Evolutionary conservation across 345 rosid genomes (phyloP).

Genomic region (Carallia brachiata): DNA sequence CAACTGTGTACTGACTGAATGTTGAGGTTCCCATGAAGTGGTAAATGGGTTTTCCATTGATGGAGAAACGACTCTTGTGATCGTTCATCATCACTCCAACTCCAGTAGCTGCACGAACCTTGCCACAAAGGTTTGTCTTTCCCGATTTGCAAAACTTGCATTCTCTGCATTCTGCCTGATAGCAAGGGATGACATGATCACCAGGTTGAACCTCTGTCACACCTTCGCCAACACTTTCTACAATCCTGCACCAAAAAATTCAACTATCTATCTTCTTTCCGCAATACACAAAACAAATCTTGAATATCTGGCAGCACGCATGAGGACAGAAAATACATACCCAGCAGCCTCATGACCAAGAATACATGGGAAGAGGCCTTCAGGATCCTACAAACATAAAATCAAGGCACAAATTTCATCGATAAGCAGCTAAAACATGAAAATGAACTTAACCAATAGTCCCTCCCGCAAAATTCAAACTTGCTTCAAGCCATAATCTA

Average conservation of each 20-base stretch:
- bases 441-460: too few species aligned
- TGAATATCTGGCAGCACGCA: slow-evolving; percentile 1
- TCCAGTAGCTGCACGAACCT: slow-evolving; percentile 90
- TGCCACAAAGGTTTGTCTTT: slow-evolving; percentile 96
- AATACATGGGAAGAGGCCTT: slow-evolving; percentile 92
- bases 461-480: too few species aligned
- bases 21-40: slow-evolving; percentile 99
- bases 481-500: too few species aligned
- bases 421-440: neutral
- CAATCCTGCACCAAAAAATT: slow-evolving; percentile 49
- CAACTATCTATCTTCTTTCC: slow-evolving; percentile 2
- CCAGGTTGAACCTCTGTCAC: slow-evolving; percentile 89
- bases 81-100: slow-evolving; percentile 96
- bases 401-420: neutral
- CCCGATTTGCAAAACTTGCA: slow-evolving; percentile 98
- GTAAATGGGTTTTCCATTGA: slow-evolving; percentile 80
- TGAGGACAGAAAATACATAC: slow-evolving; percentile 33
- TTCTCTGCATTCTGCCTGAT: slow-evolving; percentile 98
- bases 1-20: slow-evolving; percentile 95
- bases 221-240: slow-evolving; percentile 98
- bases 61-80: slow-evolving; percentile 75
- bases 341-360: slow-evolving; percentile 99
- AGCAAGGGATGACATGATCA: slow-evolving; percentile 96
- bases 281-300: slow-evolving; percentile 2
- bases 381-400: slow-evolving; percentile 70